A percentile compares a stretch with the other conserved stretches of the same genome.
Conservation (phyloP, 1,284 basidiomycete species). For the Papiliotrema fonsecae region DNA sequence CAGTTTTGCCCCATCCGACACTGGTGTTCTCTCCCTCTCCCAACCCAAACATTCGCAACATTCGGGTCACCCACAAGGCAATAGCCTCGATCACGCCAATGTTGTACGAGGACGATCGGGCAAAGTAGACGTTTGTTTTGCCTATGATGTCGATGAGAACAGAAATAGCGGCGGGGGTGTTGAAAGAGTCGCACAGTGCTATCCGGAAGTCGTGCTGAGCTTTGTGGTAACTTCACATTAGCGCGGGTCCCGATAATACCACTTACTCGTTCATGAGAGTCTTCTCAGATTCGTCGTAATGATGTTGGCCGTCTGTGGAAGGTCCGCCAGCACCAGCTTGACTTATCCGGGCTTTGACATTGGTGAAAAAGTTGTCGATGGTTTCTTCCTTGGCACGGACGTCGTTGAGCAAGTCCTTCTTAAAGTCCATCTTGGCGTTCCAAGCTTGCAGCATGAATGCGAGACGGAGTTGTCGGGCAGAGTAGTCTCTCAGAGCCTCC, state of each 20-base stretch:
- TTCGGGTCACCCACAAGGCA: conserved; percentile 78
- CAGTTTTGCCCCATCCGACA: conserved; percentile 52
- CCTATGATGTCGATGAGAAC: conserved; percentile 77
- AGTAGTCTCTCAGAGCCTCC: conserved; percentile 85
- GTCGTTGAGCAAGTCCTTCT: conserved; percentile 77
- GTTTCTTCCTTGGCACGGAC: conserved; percentile 79
- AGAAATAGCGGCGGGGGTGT: conserved; percentile 80
- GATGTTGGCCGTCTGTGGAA: conserved; percentile 49
- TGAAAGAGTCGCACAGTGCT: conserved; percentile 97
- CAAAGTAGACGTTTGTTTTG: conserved; percentile 83
- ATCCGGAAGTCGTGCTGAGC: conserved; percentile 75
- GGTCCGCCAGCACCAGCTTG: conserved; percentile 45
- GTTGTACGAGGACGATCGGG: conserved; percentile 54
- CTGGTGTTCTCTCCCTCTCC: conserved; percentile 61
- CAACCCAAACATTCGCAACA: conserved; percentile 93
- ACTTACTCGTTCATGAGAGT: conserved; percentile 61
- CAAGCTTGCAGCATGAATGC: conserved; percentile 89
- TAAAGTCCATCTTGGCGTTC: conserved; percentile 93
- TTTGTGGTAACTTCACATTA: conserved; percentile 59
- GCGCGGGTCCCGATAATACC: background rate
- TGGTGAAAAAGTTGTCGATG: conserved; percentile 94
- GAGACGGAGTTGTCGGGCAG: conserved; percentile 85
- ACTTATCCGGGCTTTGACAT: conserved; percentile 67
- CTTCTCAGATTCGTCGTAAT: conserved; percentile 58
- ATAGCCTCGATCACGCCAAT: conserved; percentile 66